Base-by-base conservation (phyloP, 352 stramenopile genomes). In the Phytophthora brassicae region DNA sequence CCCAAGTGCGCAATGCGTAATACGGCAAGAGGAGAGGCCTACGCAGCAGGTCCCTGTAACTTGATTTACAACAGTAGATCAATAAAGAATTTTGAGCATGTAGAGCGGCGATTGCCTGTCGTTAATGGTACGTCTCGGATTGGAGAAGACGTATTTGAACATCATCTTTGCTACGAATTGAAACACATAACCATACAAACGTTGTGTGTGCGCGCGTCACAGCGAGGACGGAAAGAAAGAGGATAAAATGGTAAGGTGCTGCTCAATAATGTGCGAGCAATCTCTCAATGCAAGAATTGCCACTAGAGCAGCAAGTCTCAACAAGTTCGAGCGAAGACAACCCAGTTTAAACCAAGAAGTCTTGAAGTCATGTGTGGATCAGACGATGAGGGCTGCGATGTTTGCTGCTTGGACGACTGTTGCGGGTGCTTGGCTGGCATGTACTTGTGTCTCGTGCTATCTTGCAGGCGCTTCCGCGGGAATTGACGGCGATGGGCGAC, bases 391-490 rank as follows among this genome's bases (percentile, higher is more conserved):
- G 50, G 54, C 4, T 52, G 54, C 51, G 17, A 45, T 42, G 53
- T 33, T 17, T 63, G 57, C 42, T 68, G 60, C 39, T 19, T 13
- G 13, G 61, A 67, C 44, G 63, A 70, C 12, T 72, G 64, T 41
- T 72, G 64, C 35, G 57, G 58, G 17, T 72, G 64, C 23, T 31
- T 72, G 53, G 58, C 52, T 6, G 64, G 64, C 11, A 13, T 72
- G 19, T 68, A 52, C 39, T n/a, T 72, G 64, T 11, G 64, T 52
- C 41, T 72, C 64, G 20, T 72, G 64, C 41, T 72, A 58, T 47
- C 50, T 72, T 42, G 59, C 64, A 4, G 47, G 58, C 2, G 64
- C 64, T 2, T 72, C 64, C 0, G 46, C 64, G 8, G 23, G 22
- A 38, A 50, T 68, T 36, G 56, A 70, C 26, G 42, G n/a, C 14